Evolutionary conservation across 768 basidiomycete species (phyloP), one percentile per base, ranked within the genome.

Genomic region (Lentinus tigrinus): DNA sequence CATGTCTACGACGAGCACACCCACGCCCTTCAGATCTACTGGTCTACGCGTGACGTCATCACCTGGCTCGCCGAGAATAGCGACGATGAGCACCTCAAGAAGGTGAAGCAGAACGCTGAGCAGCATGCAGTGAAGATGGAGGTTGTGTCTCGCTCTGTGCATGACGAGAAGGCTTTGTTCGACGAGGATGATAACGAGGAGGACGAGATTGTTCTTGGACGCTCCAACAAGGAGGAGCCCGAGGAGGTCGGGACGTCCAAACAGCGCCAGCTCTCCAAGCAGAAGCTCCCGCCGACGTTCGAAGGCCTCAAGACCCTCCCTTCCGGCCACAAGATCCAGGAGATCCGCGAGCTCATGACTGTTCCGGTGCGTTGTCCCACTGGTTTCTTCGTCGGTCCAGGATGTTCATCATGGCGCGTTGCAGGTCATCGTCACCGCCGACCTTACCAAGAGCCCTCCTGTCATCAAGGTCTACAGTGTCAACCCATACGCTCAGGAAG

Each of bases 381-480:
- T 40, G 39, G 19, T 16, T 1, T 40, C 39, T 16, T 16, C 39
- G 14, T 40, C 16, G 39, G 16, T 40, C 16, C 19, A 16, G 14
- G 6, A 40, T 40, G 14, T 19, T 40, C 39, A 40, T 11, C 39
- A 10, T 19, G 16, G 14, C 19, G 39, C 39, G 39, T 16, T 40
- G 3, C 64, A 94, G 92, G 93, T 95, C 65, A 95, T 97, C 67
- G 88, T 97, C 65, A 95, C 94, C 40, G 93, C 93, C 31, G 95
- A 98, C 72, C 75, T 96, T 65, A 93, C 93, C 61, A 97, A 96
- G 84, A 93, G 91, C 65, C 95, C 95, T 39, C 95, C 95, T 4
- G 92, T 98, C 67, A 90, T 98, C 80, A 95, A 97, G 74, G 94
- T 98, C 56, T 95, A 95, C 79, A 94, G 93, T 67, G 91, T 94